These are phyloP conservation scores for Cerioporus squamosus DNA, from an alignment of 1,284 basidiomycete genomes.

Conservation along the genomic window DNA sequence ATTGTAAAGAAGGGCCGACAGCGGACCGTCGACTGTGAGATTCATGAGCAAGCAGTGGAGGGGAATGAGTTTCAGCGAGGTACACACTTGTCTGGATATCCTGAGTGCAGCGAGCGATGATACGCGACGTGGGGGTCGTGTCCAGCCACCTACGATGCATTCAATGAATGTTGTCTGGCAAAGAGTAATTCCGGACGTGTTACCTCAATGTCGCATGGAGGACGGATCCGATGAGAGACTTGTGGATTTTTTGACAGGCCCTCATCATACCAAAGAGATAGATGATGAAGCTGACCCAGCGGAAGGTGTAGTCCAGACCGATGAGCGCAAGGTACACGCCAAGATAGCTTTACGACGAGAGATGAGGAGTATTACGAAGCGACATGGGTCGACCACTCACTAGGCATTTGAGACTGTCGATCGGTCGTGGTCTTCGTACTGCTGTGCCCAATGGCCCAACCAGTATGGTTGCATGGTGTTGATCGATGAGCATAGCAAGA, in stretches of 20 bases:
- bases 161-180: background rate
- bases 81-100: constrained; percentile 50
- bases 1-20: constrained; percentile 25
- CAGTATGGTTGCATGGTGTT: constrained; percentile 15
- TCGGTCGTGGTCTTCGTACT: constrained; percentile 29
- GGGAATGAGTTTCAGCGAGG: background rate
- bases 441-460: constrained; percentile 22
- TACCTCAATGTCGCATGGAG: constrained; percentile 54
- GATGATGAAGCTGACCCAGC: constrained; percentile 28
- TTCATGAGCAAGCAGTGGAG: background rate
- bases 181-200: background rate
- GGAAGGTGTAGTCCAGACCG: constrained; percentile 17
- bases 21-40: constrained; percentile 34
- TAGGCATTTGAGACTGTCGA: constrained; percentile 29
- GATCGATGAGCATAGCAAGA: constrained; percentile 22
- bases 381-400: constrained; percentile 15
- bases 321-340: constrained; percentile 44
- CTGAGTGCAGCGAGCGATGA: constrained; percentile 59
- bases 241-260: constrained; percentile 60
- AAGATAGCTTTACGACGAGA: constrained; percentile 38
- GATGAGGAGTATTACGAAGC: background rate
- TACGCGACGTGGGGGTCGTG: constrained; percentile 55
- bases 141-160: constrained; percentile 50
- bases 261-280: constrained; percentile 44
- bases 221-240: constrained; percentile 53